These are phyloP conservation scores for Cafeteria roenbergensis DNA, from an alignment of 108 stramenopile genomes.

Conservation along the genomic window DNA sequence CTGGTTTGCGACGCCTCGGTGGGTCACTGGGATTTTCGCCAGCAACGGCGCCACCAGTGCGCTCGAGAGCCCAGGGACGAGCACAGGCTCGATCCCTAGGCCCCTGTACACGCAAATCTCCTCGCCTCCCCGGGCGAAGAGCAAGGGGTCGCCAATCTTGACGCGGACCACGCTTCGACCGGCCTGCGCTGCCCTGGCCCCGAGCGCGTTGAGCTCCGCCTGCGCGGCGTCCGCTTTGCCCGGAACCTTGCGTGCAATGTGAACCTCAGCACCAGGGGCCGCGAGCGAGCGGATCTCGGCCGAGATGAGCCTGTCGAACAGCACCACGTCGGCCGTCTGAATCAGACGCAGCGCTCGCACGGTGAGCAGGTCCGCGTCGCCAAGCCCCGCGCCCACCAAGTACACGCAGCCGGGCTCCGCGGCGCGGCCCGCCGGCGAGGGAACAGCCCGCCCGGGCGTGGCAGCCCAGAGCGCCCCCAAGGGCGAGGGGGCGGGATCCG, in stretches of 20 bases:
- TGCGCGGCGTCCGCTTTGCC: conserved; percentile 86
- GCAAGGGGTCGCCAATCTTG: conserved; percentile 97
- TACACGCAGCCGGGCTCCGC: too few species aligned
- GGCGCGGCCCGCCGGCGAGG: too few species aligned
- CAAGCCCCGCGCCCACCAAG: background rate
- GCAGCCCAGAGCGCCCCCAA: too few species aligned
- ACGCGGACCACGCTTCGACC: conserved; percentile 79
- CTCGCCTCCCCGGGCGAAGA: conserved; percentile 90
- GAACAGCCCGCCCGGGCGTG: too few species aligned
- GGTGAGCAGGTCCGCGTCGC: background rate
- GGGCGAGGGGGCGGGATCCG: too few species aligned
- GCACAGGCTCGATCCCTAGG: conserved; percentile 58
- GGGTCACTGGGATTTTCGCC: conserved; percentile 84
- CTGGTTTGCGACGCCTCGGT: conserved; percentile 82
- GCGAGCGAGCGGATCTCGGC: conserved; percentile 18
- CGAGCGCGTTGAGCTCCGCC: conserved; percentile 80
- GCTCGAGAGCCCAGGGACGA: conserved; percentile 65
- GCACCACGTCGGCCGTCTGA: background rate
- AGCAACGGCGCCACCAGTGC: conserved; percentile 83
- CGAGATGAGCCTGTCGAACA: background rate
- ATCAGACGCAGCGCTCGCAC: background rate
- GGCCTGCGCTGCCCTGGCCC: conserved; percentile 51
- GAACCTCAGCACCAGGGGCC: conserved; percentile 57
- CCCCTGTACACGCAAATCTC: conserved; percentile 75
- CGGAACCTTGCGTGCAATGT: conserved; percentile 69